phyloP scores from a whole-genome alignment of 164 flowering plant genomes.

The Liquidambar formosana region DNA sequence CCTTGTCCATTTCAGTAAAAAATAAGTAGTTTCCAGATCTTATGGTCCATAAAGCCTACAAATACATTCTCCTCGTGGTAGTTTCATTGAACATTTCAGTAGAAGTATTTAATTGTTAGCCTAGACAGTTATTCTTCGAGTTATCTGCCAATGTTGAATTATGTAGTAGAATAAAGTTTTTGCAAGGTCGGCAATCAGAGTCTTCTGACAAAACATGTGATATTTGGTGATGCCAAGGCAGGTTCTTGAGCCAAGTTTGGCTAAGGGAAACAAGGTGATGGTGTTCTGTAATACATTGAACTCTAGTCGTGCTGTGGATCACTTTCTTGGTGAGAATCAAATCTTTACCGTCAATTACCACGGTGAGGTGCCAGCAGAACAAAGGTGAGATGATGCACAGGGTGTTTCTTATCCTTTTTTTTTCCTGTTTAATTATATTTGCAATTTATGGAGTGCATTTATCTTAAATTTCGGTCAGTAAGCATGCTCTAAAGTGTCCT shows the following conservation, averaged over 20 bases:
- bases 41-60: no score
- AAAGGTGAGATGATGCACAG: slow-evolving; percentile 61
- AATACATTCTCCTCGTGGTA: no score
- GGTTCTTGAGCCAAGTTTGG: slow-evolving; percentile 97
- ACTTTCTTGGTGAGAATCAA: slow-evolving; percentile 86
- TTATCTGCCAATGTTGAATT: neutral
- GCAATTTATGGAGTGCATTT: no score
- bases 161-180: neutral
- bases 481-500: no score
- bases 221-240: slow-evolving; percentile 27
- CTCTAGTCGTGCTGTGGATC: slow-evolving; percentile 98
- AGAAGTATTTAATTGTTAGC: neutral
- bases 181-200: neutral
- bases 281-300: slow-evolving; percentile 95
- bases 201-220: neutral
- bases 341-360: slow-evolving; percentile 92
- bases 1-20: no score
- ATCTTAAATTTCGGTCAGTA: no score
- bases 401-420: neutral
- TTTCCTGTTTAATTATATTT: neutral
- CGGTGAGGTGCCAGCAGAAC: slow-evolving; percentile 96
- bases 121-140: neutral
- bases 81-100: no score
- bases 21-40: no score
- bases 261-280: slow-evolving; percentile 94